Evolutionary conservation across 2,329 filamentous ascomycete genomes (phyloP), one percentile per base, ranked within the genome.

Genomic region (Simplicillium aogashimaense): DNA sequence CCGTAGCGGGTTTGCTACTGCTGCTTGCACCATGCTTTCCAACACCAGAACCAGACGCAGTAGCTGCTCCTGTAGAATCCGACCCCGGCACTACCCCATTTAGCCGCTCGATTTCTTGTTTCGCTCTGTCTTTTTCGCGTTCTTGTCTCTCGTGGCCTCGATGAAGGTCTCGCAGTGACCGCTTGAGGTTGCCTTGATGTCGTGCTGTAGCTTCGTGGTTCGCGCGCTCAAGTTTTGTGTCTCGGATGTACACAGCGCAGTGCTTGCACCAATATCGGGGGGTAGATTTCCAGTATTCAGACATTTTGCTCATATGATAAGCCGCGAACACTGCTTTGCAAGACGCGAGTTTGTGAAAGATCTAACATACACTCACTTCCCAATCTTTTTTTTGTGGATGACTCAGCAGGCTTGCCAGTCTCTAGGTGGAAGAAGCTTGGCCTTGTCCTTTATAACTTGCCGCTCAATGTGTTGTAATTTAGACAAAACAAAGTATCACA

Each of bases 191-290:
- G 54, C 78, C 76, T 65, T 95, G 87, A 61, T 95, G 89, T 58
- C 82, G 87, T 12, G 69, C 81, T 0, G 86, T 94, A 18, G 84
- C 77, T 63, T 95, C 89, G 64, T 95, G 89, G 63, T 95, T 90
- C 48, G 80, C 74, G 51, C 82, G 83, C 60, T 95, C 89, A 61
- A 95, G 78, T 50, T 86, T 81, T 16, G 89, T 95, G 69, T 98
- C 92, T 63, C 86, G 85, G 37, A 98, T 85, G 63, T 81, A 97
- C 57, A 76, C 77, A 56, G 79, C 78, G 75, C 92, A 98, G 69
- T 95, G 86, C 63, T 97, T 97, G 76, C 92, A 98, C 88, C 89
- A 97, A 67, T 94, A 94, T 58, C 83, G 90, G 6, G 89, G 89
- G 60, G 89, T 95, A 15, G 90, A 95, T 61, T 97, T 97, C 92